Evolutionary conservation across 768 basidiomycete genomes (phyloP).

Genomic region (Russula earlei): DNA sequence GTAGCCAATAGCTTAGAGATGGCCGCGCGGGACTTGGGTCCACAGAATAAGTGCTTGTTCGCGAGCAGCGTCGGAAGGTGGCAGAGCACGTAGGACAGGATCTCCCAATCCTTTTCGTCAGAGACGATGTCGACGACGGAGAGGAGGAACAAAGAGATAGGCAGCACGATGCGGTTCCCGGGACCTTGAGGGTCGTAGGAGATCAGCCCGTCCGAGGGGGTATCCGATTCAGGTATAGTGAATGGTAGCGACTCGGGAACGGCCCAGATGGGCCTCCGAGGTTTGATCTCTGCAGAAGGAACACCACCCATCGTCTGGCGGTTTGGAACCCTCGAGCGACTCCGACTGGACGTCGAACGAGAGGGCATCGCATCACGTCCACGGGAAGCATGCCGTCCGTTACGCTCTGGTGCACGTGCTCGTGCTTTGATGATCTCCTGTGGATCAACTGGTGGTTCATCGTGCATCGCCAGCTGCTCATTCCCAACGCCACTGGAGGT

Average conservation of each 20-base stretch:
- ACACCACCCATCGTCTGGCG: slow-evolving; percentile 23
- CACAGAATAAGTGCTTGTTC: slow-evolving; percentile 96
- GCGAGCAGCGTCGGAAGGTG: slow-evolving; percentile 85
- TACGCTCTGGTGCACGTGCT: slow-evolving; percentile 17
- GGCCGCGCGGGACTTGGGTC: slow-evolving; percentile 60
- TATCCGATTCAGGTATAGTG: slow-evolving; percentile 42
- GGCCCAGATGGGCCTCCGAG: slow-evolving; percentile 50
- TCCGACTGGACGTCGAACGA: slow-evolving; percentile 19
- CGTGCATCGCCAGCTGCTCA: slow-evolving; percentile 3
- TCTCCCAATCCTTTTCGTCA: slow-evolving; percentile 80
- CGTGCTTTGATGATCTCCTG: slow-evolving; percentile 14
- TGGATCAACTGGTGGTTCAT: slow-evolving; percentile 5
- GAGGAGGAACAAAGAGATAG: slow-evolving; percentile 64
- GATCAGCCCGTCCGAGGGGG: slow-evolving; percentile 56
- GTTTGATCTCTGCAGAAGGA: slow-evolving; percentile 25
- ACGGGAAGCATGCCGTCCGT: slow-evolving; percentile 18
- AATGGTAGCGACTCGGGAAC: slow-evolving; percentile 61
- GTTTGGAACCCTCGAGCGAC: slow-evolving; percentile 40
- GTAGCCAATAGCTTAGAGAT: slow-evolving; percentile 54
- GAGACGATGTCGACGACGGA: slow-evolving; percentile 58
- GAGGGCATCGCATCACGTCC: slow-evolving; percentile 18
- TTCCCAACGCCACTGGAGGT: neutral
- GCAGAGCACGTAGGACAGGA: slow-evolving; percentile 84
- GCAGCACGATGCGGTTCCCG: slow-evolving; percentile 42
- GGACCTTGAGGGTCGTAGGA: slow-evolving; percentile 51